These are phyloP conservation scores for Paspalum vaginatum DNA, from an alignment of 176 grass and related monocot species.

Conservation along the genomic window DNA sequence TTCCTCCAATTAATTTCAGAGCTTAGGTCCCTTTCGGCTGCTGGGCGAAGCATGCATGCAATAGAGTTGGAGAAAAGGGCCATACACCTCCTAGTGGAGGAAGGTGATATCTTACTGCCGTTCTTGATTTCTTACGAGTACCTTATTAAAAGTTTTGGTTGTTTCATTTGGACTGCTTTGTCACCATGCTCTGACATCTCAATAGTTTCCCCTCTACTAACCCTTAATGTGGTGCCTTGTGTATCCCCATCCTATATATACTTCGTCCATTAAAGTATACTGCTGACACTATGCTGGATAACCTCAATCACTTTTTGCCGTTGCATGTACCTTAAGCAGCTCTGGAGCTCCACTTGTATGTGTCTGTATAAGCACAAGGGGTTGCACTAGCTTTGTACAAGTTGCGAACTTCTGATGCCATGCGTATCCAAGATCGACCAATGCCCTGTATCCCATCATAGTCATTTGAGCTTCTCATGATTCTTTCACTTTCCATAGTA, in stretches of 20 bases:
- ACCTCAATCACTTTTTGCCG: neutral
- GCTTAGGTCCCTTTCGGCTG: slow-evolving; percentile 75
- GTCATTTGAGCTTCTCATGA: neutral
- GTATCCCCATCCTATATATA: neutral
- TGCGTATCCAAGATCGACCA: neutral
- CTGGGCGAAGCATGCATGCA: slow-evolving; percentile 79
- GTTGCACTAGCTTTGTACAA: neutral
- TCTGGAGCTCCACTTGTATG: slow-evolving; percentile 4
- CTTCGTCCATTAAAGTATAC: neutral
- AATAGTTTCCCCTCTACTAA: neutral
- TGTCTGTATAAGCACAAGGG: neutral
- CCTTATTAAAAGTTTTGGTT: slow-evolving; percentile 3
- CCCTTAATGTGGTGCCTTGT: neutral
- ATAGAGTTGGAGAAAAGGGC: slow-evolving; percentile 89
- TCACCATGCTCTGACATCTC: slow-evolving; percentile 9
- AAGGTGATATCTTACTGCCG: slow-evolving; percentile 61
- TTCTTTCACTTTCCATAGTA: neutral
- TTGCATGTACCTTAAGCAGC: slow-evolving; percentile 8
- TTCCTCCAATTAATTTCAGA: slow-evolving; percentile 48
- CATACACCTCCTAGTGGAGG: slow-evolving; percentile 86
- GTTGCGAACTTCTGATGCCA: neutral
- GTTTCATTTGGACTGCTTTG: slow-evolving; percentile 3
- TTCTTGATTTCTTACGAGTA: slow-evolving; percentile 33
- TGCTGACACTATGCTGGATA: neutral
- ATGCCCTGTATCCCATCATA: neutral